phyloP scores from a whole-genome alignment of 192 early-diverging fungal genomes.

The Mortierella antarctica region DNA sequence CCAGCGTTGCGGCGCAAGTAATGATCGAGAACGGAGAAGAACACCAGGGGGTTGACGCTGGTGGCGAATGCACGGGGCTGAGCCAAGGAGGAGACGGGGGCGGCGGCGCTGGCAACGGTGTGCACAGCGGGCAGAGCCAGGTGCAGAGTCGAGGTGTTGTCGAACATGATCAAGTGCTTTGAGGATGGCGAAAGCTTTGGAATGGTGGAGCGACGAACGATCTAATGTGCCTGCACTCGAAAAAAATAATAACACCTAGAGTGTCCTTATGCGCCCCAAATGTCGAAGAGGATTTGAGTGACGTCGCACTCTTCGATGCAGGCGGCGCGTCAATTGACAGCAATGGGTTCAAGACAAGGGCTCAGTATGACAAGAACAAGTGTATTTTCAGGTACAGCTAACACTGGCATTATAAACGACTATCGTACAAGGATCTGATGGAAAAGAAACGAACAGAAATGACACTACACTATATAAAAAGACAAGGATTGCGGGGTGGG shows the following conservation, averaged over 20 bases:
- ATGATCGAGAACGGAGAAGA: conserved; percentile 95
- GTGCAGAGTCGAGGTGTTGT: conserved; percentile 52
- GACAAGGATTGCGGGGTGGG: neutral
- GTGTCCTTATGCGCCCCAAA: too few species aligned
- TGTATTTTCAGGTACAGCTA: too few species aligned
- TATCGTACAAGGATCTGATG: conserved; percentile 31
- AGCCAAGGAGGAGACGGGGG: conserved; percentile 37
- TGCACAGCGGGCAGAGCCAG: conserved; percentile 52
- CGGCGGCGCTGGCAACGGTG: conserved; percentile 42
- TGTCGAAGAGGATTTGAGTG: too few species aligned
- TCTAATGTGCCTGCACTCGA: too few species aligned
- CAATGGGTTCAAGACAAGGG: too few species aligned
- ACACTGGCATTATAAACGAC: neutral
- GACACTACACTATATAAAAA: neutral
- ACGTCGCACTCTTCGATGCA: too few species aligned
- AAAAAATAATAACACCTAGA: conserved; percentile 2
- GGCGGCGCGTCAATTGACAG: too few species aligned
- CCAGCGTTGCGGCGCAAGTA: conserved; percentile 85
- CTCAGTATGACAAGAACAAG: too few species aligned
- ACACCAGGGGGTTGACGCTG: conserved; percentile 81
- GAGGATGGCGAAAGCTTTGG: neutral
- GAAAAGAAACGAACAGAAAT: neutral
- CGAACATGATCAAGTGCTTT: conserved; percentile 34
- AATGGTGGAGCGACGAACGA: too few species aligned
- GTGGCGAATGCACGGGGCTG: conserved; percentile 67